Conservation (phyloP, 495 filamentous ascomycete genomes). For the Trichoderma asperelloides region DNA sequence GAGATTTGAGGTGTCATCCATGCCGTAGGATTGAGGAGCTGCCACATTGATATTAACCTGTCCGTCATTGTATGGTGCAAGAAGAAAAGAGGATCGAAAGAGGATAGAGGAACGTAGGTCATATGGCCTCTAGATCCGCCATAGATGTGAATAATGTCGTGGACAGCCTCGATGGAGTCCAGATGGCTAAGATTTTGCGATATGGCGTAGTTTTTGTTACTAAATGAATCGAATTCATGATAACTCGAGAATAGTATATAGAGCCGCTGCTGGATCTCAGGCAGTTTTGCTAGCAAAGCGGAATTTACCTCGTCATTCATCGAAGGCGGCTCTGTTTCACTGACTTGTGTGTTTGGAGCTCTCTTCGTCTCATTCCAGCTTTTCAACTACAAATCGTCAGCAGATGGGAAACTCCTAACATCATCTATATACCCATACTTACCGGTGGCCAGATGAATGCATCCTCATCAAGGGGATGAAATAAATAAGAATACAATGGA, state of each 20-base stretch:
- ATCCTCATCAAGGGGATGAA: conserved; percentile 43
- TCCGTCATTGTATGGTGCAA: conserved; percentile 61
- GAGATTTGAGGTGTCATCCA: conserved; percentile 44
- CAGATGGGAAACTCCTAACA: background rate
- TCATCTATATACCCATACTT: conserved; percentile 15
- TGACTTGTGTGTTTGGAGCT: conserved; percentile 30
- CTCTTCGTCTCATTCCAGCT: conserved; percentile 40
- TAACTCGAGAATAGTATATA: conserved; percentile 53
- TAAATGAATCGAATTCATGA: conserved; percentile 47
- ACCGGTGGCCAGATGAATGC: conserved; percentile 37
- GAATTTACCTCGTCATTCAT: background rate
- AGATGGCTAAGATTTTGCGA: conserved; percentile 24
- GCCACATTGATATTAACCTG: conserved; percentile 64
- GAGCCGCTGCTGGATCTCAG: conserved; percentile 38
- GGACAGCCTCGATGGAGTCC: conserved; percentile 55
- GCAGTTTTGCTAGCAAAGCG: conserved; percentile 18
- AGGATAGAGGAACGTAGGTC: conserved; percentile 53
- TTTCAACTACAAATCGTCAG: conserved; percentile 29
- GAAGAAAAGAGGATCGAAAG: conserved; percentile 69
- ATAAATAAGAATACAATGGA: conserved; percentile 52
- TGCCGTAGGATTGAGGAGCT: conserved; percentile 51
- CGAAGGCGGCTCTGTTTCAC: background rate
- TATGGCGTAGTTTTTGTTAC: conserved; percentile 45
- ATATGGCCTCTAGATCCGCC: conserved; percentile 51
- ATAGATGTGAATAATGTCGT: conserved; percentile 57